Evolutionary conservation across 257 asterid genomes (phyloP), one percentile per base, ranked within the genome.

Genomic region (Solanum virginianum): DNA sequence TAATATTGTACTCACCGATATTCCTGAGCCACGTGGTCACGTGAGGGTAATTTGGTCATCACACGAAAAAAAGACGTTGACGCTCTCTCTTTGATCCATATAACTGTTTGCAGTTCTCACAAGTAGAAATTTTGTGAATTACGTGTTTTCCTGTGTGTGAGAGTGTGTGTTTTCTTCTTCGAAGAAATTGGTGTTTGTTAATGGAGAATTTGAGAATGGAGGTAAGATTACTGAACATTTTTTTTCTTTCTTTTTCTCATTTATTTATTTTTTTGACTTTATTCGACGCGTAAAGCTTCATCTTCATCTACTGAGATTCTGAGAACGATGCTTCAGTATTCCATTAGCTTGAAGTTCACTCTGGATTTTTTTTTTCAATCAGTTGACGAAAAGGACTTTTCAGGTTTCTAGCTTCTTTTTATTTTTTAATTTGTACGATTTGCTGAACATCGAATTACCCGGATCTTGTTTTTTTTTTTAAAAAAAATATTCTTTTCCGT

Each of bases 21-120:
- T 59, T 85, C 84, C 86, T 22, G 80, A 85, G 88, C 89, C 90
- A 89, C 93, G 92, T 90, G 90, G 89, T 83, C 94, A 92, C 92
- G 93, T 91, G 80, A 92, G 91, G 89, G 57, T 80, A 89, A 18
- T 62, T 18, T 32, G 17, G 91, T 86, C 86, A 63, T 88, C 69
- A 32, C 89, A 84, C 88, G 85, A 26, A 60, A 83, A 55, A 70
- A 82, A 79, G 81, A 63, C 88, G 88, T 87, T 88, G 86, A 84
- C 88, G 47, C 59, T 90, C 82, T 90, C 80, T 62, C 82, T 15
- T 75, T 80, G 62, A 82, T 84, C 90, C 59, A 45, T 79, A 57
- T 26, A 49, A 82, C 88, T 53, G 56, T 39, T 80, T 85, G 36
- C 72, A 68, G 82, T 86, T 89, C 49, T 84, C 24, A 71, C 87